Percentiles rank a stretch among this genome's conserved stretches.
These are phyloP conservation scores for Pythium scleroteichum DNA, from an alignment of 352 stramenopile genomes.

Conservation along the genomic window DNA sequence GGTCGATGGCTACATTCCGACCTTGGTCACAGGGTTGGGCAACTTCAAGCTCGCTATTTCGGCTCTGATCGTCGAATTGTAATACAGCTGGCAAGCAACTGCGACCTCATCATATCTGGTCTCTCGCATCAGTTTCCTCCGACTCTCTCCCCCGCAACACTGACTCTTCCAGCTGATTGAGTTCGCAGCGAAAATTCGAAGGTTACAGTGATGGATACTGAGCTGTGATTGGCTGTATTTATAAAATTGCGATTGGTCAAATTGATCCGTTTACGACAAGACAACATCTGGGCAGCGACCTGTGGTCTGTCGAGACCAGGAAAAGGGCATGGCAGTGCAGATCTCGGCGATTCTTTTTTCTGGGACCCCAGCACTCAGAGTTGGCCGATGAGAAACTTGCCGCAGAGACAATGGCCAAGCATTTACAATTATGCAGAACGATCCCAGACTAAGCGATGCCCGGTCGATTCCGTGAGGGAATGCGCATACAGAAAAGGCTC, in stretches of 20 bases:
- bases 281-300: constrained; percentile 12
- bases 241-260: background rate
- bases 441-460: no score
- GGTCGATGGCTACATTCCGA: constrained; percentile 14
- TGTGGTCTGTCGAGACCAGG: constrained; percentile 10
- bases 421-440: no score
- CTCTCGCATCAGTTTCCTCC: constrained; percentile 7
- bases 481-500: no score
- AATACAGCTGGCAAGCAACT: background rate
- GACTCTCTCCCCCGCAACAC: constrained; percentile 19
- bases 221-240: constrained; percentile 8
- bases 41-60: no score
- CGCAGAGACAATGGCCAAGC: no score
- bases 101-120: constrained; percentile 14
- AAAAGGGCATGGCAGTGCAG: background rate
- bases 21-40: background rate
- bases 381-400: no score
- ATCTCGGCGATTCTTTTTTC: background rate
- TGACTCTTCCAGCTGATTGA: constrained; percentile 12
- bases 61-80: constrained; percentile 13
- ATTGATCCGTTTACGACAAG: constrained; percentile 13
- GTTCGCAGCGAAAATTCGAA: background rate
- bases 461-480: no score
- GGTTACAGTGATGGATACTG: no score
- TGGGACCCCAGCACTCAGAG: background rate